A percentile compares a stretch with the other conserved stretches of the same genome.
These are phyloP conservation scores for Ascochyta clinopodiicola DNA, from an alignment of 2,329 filamentous ascomycete genomes.

Conservation along the genomic window DNA sequence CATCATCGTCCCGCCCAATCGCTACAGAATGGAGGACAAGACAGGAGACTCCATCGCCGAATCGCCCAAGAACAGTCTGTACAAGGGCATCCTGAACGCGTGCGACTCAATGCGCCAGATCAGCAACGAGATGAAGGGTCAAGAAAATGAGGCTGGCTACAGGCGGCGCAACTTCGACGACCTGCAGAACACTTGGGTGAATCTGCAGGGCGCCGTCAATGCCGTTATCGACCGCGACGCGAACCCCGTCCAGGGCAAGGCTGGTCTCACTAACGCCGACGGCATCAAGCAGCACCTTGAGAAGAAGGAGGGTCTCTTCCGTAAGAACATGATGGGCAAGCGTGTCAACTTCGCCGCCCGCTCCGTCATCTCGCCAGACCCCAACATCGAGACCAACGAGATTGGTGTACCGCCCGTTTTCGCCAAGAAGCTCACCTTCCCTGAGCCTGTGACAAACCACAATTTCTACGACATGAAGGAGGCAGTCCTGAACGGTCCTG, in stretches of 20 bases:
- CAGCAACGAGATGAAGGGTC: constrained; percentile 69
- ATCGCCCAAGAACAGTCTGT: constrained; percentile 84
- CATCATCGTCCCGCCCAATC: constrained; percentile 89
- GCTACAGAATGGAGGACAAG: constrained; percentile 84
- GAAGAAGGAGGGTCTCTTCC: constrained; percentile 97
- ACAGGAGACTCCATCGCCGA: constrained; percentile 86
- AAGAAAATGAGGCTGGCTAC: constrained; percentile 47
- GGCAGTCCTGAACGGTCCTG: constrained; percentile 91
- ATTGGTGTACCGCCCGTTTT: constrained; percentile 99
- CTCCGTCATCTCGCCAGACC: constrained; percentile 97
- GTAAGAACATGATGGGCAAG: constrained; percentile 99
- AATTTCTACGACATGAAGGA: constrained; percentile 97
- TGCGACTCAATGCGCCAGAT: constrained; percentile 78
- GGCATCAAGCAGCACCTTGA: constrained; percentile 98
- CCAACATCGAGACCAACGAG: constrained; percentile 98
- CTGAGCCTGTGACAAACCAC: constrained; percentile 95
- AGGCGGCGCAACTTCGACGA: constrained; percentile 71
- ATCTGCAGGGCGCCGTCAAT: constrained; percentile 89
- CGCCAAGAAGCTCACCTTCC: constrained; percentile 93
- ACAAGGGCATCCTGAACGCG: constrained; percentile 80
- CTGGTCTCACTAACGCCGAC: constrained; percentile 80
- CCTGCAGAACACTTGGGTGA: constrained; percentile 80
- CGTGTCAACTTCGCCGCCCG: constrained; percentile 97
- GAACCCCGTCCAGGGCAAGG: constrained; percentile 79
- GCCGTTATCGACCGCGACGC: constrained; percentile 89